A percentile compares a stretch with the other conserved stretches of the same genome.
phyloP scores from a whole-genome alignment of 352 stramenopile genomes.

The Peronospora destructor region DNA sequence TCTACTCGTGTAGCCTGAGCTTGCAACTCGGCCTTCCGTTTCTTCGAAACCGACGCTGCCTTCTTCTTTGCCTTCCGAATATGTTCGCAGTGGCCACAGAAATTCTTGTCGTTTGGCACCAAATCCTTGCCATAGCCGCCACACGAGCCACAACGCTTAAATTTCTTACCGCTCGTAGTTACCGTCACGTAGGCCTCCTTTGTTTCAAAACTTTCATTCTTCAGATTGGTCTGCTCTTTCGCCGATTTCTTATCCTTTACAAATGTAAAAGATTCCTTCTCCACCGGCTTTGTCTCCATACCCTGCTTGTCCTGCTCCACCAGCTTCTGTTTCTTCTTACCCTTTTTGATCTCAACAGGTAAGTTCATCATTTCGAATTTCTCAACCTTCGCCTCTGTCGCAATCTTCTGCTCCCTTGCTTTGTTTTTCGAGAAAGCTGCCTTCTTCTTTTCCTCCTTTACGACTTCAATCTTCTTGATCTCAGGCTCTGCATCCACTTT shows the following conservation, averaged over 20 bases:
- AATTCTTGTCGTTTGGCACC: slow-evolving; percentile 49
- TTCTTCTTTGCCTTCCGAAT: slow-evolving; percentile 57
- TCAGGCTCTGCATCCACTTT: slow-evolving; percentile 15
- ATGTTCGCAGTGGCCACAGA: slow-evolving; percentile 72
- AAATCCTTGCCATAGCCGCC: slow-evolving; percentile 71
- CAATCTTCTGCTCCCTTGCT: slow-evolving; percentile 34
- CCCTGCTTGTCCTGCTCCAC: slow-evolving; percentile 13
- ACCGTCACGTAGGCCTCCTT: slow-evolving; percentile 33
- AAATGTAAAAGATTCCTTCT: slow-evolving; percentile 17
- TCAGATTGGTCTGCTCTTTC: slow-evolving; percentile 22
- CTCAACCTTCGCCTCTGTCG: slow-evolving; percentile 13
- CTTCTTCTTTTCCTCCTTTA: slow-evolving; percentile 14
- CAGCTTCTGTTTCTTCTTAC: slow-evolving; percentile 19
- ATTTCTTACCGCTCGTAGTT: slow-evolving; percentile 62
- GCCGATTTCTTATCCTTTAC: slow-evolving; percentile 9
- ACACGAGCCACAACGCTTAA: slow-evolving; percentile 61
- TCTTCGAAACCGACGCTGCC: slow-evolving; percentile 41
- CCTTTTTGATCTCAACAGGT: slow-evolving; percentile 20
- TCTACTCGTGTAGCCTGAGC: slow-evolving; percentile 27
- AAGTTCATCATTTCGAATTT: slow-evolving; percentile 14
- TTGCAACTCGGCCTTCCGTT: slow-evolving; percentile 48
- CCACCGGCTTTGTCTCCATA: slow-evolving; percentile 11
- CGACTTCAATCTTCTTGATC: slow-evolving; percentile 28
- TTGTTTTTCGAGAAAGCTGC: slow-evolving; percentile 26
- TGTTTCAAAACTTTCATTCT: slow-evolving; percentile 21